Conservation (phyloP, 345 rosid species). For the Laguncularia racemosa region DNA sequence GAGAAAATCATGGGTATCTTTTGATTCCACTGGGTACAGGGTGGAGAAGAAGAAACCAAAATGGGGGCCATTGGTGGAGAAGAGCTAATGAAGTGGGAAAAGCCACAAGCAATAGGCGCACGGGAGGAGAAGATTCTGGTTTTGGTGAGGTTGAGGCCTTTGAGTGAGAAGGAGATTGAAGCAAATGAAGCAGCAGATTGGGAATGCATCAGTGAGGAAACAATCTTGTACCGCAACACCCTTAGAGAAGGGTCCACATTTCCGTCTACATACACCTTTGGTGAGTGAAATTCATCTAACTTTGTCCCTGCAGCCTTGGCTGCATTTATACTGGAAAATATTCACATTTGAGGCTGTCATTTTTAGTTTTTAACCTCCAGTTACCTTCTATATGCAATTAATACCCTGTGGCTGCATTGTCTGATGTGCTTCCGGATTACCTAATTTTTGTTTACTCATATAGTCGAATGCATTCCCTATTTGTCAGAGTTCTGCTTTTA, state of each 20-base stretch:
- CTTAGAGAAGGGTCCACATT: slow-evolving; percentile 92
- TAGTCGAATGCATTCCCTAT: not conserved
- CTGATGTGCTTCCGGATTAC: not conserved
- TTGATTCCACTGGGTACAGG: slow-evolving; percentile 5
- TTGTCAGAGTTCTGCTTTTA: not conserved
- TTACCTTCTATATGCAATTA: too few relatives aligned
- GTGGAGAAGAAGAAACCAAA: not conserved
- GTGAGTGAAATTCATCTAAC: slow-evolving; percentile 29
- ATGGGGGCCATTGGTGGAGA: slow-evolving; percentile 86
- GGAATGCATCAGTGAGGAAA: slow-evolving; percentile 90
- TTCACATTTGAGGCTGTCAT: too few relatives aligned
- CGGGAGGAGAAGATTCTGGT: slow-evolving; percentile 89
- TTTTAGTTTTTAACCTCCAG: too few relatives aligned
- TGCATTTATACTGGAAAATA: not conserved
- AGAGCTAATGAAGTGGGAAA: slow-evolving; percentile 63
- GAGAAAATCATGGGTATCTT: too few relatives aligned
- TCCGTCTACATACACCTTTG: slow-evolving; percentile 86
- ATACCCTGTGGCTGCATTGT: too few relatives aligned
- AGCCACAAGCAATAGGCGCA: slow-evolving; percentile 46
- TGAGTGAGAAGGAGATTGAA: slow-evolving; percentile 74
- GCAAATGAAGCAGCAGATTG: slow-evolving; percentile 82
- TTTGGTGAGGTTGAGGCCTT: slow-evolving; percentile 88
- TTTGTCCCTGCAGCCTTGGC: not conserved
- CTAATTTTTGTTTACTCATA: not conserved
- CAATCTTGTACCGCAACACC: slow-evolving; percentile 81